Evolutionary conservation across 2,329 filamentous ascomycete genomes (phyloP), one percentile per base, ranked within the genome.

Genomic region (Periconia macrospinosa): DNA sequence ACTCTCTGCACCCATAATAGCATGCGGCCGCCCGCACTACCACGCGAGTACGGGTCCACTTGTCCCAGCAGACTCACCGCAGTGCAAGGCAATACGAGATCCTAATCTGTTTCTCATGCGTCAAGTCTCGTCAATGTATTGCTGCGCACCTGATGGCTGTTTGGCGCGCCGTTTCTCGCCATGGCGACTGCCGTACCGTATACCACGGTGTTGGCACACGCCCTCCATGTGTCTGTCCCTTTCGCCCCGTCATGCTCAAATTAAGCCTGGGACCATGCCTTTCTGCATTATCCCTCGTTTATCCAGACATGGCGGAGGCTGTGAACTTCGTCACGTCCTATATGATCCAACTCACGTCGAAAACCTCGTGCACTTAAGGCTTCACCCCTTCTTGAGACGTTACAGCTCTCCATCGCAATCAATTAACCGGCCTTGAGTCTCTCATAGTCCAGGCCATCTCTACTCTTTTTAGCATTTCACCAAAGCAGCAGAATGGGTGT

Each of bases 401-500:
- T 5, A 27, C 23, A 27, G 23, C 23, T 27, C 23, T 3, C 23
- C 23, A 27, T 27, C 23, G 23, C 23, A n/a, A 27, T 27, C 23
- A 3, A 27, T 27, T 27, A 3, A 8, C 23, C 23, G 3, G 19
- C 6, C 19, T 23, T 13, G 2, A 41, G 43, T 11, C 10, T 50
- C 55, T 47, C 49, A 41, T 49, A 41, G n/a, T 10, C 33, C 8
- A 27, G 33, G 33, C 15, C 5, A 13, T 13, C 5, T 37, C 33
- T 37, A 5, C 33, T 5, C 15, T 37, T 13, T 14, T 37, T 10
- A 6, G 11, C 5, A 3, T 13, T 10, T n/a, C 11, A 13, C 33
- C 11, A 13, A 37, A 27, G 18, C 19, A 44, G 10, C 30, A 37
- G 18, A 13, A 62, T 62, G 68, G 68, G 68, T 37, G 57, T 70